A percentile compares a stretch with the other conserved stretches of the same genome.
Evolutionary conservation across 2,329 filamentous ascomycete genomes (phyloP).

Genomic region (Colletotrichum gigasporum): DNA sequence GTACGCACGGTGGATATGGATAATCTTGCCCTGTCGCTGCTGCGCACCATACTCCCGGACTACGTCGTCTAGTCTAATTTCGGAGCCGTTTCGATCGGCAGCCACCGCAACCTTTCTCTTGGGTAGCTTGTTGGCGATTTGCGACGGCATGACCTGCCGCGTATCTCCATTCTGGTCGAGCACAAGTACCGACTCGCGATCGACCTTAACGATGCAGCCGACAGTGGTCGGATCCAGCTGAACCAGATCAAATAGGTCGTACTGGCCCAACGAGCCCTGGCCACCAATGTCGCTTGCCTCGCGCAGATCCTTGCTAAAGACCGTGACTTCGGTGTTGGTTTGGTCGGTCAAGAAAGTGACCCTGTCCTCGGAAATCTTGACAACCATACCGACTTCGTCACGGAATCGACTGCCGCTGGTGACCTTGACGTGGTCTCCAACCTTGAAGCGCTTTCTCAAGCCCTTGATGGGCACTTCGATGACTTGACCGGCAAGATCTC

Average conservation of each 20-base stretch:
- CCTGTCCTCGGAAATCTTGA: slow-evolving; percentile 90
- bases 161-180: slow-evolving; percentile 90
- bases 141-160: slow-evolving; percentile 85
- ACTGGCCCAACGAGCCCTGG: slow-evolving; percentile 85
- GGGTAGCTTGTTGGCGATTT: slow-evolving; percentile 89
- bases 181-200: slow-evolving; percentile 89
- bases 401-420: slow-evolving; percentile 94
- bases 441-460: slow-evolving; percentile 89
- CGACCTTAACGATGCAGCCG: slow-evolving; percentile 92
- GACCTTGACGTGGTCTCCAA: slow-evolving; percentile 98
- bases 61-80: slow-evolving; percentile 90
- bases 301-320: slow-evolving; percentile 96
- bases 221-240: slow-evolving; percentile 94
- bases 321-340: slow-evolving; percentile 91
- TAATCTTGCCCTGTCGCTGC: slow-evolving; percentile 84
- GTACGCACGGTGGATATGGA: slow-evolving; percentile 93
- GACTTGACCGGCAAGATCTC: slow-evolving; percentile 80
- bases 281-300: slow-evolving; percentile 93
- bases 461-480: slow-evolving; percentile 95
- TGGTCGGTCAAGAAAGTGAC: slow-evolving; percentile 95
- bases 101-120: slow-evolving; percentile 86
- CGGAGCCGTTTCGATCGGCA: slow-evolving; percentile 90
- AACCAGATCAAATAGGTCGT: slow-evolving; percentile 91
- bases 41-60: slow-evolving; percentile 92
- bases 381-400: slow-evolving; percentile 96